phyloP scores from a whole-genome alignment of 2,329 filamentous ascomycete genomes.

The Trichophyton mentagrophytes region DNA sequence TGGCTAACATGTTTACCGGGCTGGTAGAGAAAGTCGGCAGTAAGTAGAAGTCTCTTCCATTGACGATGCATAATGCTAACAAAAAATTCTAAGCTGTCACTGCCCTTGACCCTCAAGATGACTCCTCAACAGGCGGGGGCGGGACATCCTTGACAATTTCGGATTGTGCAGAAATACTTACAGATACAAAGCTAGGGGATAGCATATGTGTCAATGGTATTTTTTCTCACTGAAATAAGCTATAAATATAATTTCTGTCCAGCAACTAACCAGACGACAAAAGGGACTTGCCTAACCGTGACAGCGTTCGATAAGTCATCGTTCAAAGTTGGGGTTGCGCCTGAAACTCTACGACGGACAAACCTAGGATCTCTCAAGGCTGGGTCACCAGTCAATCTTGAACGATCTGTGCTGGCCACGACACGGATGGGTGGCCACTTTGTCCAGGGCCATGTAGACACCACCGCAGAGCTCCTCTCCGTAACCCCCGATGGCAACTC shows the following conservation, averaged over 20 bases:
- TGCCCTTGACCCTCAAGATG: constrained; percentile 65
- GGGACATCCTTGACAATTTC: constrained; percentile 85
- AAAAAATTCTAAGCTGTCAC: constrained; percentile 48
- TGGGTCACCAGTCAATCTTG: constrained; percentile 69
- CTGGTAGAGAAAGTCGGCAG: constrained; percentile 88
- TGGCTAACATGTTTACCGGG: constrained; percentile 74
- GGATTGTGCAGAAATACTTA: constrained; percentile 61
- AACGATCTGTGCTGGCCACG: constrained; percentile 78
- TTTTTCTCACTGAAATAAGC: background rate
- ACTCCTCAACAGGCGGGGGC: constrained; percentile 54
- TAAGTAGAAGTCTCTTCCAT: constrained; percentile 27
- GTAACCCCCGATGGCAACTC: constrained; percentile 78
- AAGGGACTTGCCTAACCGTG: constrained; percentile 76
- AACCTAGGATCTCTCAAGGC: constrained; percentile 67
- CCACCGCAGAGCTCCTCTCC: constrained; percentile 60
- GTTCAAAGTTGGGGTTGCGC: constrained; percentile 90
- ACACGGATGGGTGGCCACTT: constrained; percentile 98
- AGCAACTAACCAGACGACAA: background rate
- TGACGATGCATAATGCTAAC: constrained; percentile 5
- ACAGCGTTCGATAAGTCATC: constrained; percentile 50
- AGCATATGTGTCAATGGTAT: constrained; percentile 84
- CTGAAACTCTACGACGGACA: constrained; percentile 89
- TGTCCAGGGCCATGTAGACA: constrained; percentile 95
- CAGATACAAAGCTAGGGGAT: constrained; percentile 75
- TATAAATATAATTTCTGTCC: background rate